Percentiles rank a stretch among this genome's conserved stretches.
Evolutionary conservation across 495 filamentous ascomycete species (phyloP).

Genomic region (Penicillium atrosanguineum): DNA sequence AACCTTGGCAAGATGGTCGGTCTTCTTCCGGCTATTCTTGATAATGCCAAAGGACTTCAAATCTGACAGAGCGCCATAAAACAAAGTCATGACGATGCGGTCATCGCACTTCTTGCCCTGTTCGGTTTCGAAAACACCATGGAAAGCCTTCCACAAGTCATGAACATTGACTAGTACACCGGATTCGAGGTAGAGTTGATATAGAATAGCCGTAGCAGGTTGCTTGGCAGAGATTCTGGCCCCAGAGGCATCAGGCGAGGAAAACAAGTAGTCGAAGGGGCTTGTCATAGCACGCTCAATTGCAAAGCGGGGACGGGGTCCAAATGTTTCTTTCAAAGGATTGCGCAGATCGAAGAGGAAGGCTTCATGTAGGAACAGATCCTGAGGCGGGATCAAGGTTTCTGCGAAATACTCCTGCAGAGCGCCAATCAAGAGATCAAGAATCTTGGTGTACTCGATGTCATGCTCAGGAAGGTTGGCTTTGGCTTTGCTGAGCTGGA

Average conservation of each 20-base stretch:
- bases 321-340: conserved; percentile 78
- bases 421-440: conserved; percentile 59
- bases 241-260: conserved; percentile 40
- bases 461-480: conserved; percentile 72
- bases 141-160: conserved; percentile 88
- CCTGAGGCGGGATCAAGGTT: conserved; percentile 55
- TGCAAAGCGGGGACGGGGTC: conserved; percentile 71
- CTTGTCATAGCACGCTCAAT: conserved; percentile 76
- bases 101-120: conserved; percentile 48
- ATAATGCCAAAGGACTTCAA: conserved; percentile 81
- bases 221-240: conserved; percentile 56
- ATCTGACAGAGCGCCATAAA: conserved; percentile 82
- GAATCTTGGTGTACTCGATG: conserved; percentile 68
- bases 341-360: conserved; percentile 80
- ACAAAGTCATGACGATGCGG: conserved; percentile 61
- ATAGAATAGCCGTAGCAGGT: conserved; percentile 78
- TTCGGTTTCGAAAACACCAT: conserved; percentile 67
- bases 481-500: conserved; percentile 80
- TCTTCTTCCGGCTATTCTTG: conserved; percentile 85
- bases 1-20: conserved; percentile 84
- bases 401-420: conserved; percentile 54
- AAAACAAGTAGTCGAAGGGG: conserved; percentile 85
- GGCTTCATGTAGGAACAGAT: conserved; percentile 71
- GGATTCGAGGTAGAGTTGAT: conserved; percentile 88
- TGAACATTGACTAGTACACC: conserved; percentile 83